Conservation (phyloP, 2,329 filamentous ascomycete genomes). For the Arthrobotrys musiformis region DNA sequence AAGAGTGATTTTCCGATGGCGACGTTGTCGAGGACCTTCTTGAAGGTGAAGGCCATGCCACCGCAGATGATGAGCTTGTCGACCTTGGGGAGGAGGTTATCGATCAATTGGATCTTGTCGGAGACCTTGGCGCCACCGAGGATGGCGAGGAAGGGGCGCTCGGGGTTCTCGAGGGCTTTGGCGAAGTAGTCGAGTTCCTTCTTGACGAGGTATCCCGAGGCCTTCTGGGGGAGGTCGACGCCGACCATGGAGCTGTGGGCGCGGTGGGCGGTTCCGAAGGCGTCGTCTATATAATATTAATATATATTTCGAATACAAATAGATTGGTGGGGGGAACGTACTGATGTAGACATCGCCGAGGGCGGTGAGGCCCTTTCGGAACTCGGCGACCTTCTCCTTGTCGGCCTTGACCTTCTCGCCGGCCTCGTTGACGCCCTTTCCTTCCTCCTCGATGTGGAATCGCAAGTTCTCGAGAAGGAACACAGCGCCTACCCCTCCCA, state of each 20-base stretch:
- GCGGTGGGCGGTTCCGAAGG: slow-evolving; percentile 97
- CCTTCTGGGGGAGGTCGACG: slow-evolving; percentile 93
- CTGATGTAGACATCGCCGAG: slow-evolving; percentile 97
- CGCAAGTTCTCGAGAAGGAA: slow-evolving; percentile 96
- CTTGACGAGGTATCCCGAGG: slow-evolving; percentile 98
- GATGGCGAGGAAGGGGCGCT: slow-evolving; percentile 97
- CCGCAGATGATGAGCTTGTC: slow-evolving; percentile 96
- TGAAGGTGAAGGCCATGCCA: slow-evolving; percentile 99
- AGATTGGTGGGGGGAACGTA: slow-evolving; percentile 66
- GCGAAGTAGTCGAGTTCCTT: slow-evolving; percentile 99
- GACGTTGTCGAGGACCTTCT: slow-evolving; percentile 94
- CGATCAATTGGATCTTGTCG: slow-evolving; percentile 99
- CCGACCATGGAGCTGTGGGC: slow-evolving; percentile 99
- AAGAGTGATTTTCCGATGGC: slow-evolving; percentile 91
- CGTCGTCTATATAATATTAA: slow-evolving; percentile 75
- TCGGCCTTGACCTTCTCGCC: slow-evolving; percentile 99
- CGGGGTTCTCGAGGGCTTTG: slow-evolving; percentile 89
- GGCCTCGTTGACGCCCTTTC: slow-evolving; percentile 82
- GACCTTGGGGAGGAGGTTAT: slow-evolving; percentile 98
- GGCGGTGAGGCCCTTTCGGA: slow-evolving; percentile 93
- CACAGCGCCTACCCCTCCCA: slow-evolving; percentile 70
- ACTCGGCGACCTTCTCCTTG: slow-evolving; percentile 88
- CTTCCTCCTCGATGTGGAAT: slow-evolving; percentile 98
- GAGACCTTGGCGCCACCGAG: slow-evolving; percentile 98
- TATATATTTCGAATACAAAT: neutral